Percentiles rank a stretch among this genome's conserved stretches.
These are phyloP conservation scores for Aspergillus hancockii DNA, from an alignment of 495 filamentous ascomycete species.

Conservation along the genomic window DNA sequence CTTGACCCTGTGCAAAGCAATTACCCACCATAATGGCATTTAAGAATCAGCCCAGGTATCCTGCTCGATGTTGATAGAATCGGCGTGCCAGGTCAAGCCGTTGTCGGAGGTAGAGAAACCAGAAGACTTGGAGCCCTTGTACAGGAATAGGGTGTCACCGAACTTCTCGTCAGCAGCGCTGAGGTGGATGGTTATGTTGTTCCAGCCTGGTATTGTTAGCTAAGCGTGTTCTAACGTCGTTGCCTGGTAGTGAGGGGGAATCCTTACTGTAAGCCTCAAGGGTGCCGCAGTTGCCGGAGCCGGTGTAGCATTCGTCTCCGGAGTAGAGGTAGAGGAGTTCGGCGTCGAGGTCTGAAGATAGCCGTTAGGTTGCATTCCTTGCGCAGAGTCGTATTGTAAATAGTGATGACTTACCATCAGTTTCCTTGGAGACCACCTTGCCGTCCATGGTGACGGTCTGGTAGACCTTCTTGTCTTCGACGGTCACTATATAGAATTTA, in stretches of 20 bases:
- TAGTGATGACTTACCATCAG: slow-evolving; percentile 13
- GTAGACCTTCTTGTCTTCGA: slow-evolving; percentile 18
- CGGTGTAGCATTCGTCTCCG: slow-evolving; percentile 25
- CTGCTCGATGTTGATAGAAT: slow-evolving; percentile 12
- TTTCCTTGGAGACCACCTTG: slow-evolving; percentile 22
- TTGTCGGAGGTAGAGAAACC: slow-evolving; percentile 15
- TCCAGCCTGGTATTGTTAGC: slow-evolving; percentile 6
- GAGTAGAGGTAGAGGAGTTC: slow-evolving; percentile 21
- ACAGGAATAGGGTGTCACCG: slow-evolving; percentile 12
- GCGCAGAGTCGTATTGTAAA: background rate
- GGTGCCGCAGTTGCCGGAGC: slow-evolving; percentile 21
- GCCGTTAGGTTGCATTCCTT: background rate
- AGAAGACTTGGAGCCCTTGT: slow-evolving; percentile 9
- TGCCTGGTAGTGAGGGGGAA: too few species aligned
- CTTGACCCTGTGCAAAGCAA: too few species aligned
- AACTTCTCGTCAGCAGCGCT: slow-evolving; percentile 18
- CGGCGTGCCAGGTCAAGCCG: slow-evolving; percentile 20
- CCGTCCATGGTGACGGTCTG: slow-evolving; percentile 24
- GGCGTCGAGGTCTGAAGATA: slow-evolving; percentile 10
- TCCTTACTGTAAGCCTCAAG: slow-evolving; percentile 17
- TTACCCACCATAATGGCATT: background rate
- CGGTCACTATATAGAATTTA: slow-evolving; percentile 9
- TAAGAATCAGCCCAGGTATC: background rate
- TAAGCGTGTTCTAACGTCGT: background rate
- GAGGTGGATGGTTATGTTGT: slow-evolving; percentile 20